Percentiles rank a stretch among this genome's conserved stretches.
Conservation (phyloP, 169 alveolate species). For the Eimeria praecox region DNA sequence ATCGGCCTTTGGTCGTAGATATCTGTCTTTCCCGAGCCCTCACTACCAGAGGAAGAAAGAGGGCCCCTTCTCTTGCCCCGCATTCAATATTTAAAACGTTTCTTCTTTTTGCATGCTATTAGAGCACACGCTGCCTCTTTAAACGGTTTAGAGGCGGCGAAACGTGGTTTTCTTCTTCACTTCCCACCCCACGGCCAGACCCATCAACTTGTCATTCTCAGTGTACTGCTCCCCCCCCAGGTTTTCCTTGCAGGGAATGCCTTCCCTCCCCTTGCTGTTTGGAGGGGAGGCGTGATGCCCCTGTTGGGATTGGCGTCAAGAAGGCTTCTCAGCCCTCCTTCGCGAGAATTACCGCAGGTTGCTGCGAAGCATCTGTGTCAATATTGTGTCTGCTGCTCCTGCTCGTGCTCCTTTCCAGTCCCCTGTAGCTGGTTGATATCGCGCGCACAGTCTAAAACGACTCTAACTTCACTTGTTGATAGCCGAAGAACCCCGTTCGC, state of each 20-base stretch:
- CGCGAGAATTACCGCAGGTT: neutral
- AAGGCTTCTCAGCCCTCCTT: constrained; percentile 50
- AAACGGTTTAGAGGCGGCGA: neutral
- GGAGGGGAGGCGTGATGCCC: constrained; percentile 73
- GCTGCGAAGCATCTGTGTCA: constrained; percentile 45
- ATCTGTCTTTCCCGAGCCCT: constrained; percentile 66
- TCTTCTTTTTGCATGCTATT: constrained; percentile 22
- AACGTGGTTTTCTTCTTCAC: constrained; percentile 20
- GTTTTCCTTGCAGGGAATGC: constrained; percentile 50
- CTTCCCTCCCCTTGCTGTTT: constrained; percentile 2
- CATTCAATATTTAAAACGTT: constrained; percentile 10
- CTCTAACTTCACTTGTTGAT: neutral
- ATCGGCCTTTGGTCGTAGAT: constrained; percentile 44
- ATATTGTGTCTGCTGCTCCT: constrained; percentile 7
- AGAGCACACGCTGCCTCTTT: neutral
- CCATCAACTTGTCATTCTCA: constrained; percentile 17
- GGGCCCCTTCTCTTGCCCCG: constrained; percentile 66
- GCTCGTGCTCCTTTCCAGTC: neutral
- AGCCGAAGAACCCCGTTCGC: neutral
- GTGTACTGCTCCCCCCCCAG: constrained; percentile 20
- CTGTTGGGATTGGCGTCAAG: constrained; percentile 47
- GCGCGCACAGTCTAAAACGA: neutral
- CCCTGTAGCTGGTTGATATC: neutral
- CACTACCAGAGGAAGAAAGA: constrained; percentile 4
- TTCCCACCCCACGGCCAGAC: constrained; percentile 65